Base-by-base conservation (phyloP, 2,329 filamentous ascomycete genomes). In the Aureobasidium zeae region DNA sequence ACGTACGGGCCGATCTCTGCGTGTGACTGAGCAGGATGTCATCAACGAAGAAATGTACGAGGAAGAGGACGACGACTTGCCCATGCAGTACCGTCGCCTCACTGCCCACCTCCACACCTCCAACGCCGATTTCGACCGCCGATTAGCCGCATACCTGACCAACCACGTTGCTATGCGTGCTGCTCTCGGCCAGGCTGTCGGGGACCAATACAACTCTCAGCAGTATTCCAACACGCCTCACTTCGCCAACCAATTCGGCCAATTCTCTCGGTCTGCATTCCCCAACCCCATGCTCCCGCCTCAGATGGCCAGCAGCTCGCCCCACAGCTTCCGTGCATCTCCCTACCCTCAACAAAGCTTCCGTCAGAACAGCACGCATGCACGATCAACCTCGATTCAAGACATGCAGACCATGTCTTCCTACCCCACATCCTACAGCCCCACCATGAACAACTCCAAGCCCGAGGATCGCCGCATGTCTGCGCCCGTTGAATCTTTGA, bases 31-130 rank as follows among this genome's bases (percentile, higher is more conserved):
- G 61, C 76, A 91, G 56, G 87, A 91, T 63, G 87, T 94, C 10
- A 70, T 83, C 53, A 87, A 86, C 50, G 88, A 94, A 60, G 86
- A 93, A 60, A 94, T 94, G 86, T 95, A 95, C 58, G 87, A 94
- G 57, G 88, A 94, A 62, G 85, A 94, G 57, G 87, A 94, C 42
- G 85, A 94, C 53, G 83, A 88, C 45, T 59, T 85, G 17, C 79
- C 81, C 1, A 72, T 77, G 48, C 76, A 78, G 43, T 83, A 79
- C 56, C 72, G 77, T 46, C 68, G 77, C 11, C 65, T 86, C 22
- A 76, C 76, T 11, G 70, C 76, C 3, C 73, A 80, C 53, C 65
- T 83, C 47, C 72, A 77, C 51, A 80, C 74, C 2, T 67, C 67
- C 12, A 77, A 76, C 1, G 61, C 70, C 19, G 73, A 77, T 48